Percentiles rank a stretch among this genome's conserved stretches.
phyloP scores from a whole-genome alignment of 805 yeast genomes.

The Schwanniomyces pseudopolymorphus region DNA sequence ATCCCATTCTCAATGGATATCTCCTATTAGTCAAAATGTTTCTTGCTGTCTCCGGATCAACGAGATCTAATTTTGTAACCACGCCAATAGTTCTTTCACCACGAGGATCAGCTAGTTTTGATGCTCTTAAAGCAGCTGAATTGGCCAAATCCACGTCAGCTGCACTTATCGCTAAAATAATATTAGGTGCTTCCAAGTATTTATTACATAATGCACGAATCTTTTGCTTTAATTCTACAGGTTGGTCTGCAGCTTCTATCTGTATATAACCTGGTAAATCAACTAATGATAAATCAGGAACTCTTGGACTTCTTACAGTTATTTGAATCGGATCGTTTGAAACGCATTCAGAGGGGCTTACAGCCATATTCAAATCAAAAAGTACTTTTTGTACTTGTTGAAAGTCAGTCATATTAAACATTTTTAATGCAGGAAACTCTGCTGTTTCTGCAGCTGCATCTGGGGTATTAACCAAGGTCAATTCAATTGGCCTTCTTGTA shows the following conservation, averaged over 20 bases:
- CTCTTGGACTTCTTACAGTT: conserved; percentile 83
- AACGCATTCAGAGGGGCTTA: conserved; percentile 80
- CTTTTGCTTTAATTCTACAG: conserved; percentile 72
- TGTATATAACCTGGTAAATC: conserved; percentile 98
- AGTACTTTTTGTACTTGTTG: conserved; percentile 84
- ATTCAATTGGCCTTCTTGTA: conserved; percentile 94
- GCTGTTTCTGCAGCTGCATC: conserved; percentile 78
- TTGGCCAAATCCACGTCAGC: conserved; percentile 98
- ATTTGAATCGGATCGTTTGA: conserved; percentile 93
- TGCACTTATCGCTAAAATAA: conserved; percentile 92
- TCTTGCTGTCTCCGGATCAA: conserved; percentile 72
- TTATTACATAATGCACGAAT: conserved; percentile 79
- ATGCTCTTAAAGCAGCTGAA: conserved; percentile 89
- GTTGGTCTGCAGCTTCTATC: conserved; percentile 95
- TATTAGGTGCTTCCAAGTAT: conserved; percentile 88
- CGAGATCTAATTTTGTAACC: conserved; percentile 88
- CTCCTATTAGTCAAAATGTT: conserved; percentile 68
- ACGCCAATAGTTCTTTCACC: conserved; percentile 98
- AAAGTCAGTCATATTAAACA: conserved; percentile 83
- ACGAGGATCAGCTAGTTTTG: conserved; percentile 83
- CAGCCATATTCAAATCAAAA: conserved; percentile 88
- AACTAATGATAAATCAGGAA: conserved; percentile 87
- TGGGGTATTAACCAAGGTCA: conserved; percentile 89
- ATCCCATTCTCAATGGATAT: conserved; percentile 94
- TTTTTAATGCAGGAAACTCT: conserved; percentile 87